Base-by-base conservation (phyloP, 2,329 filamentous ascomycete genomes). In the Xylariales sp. region DNA sequence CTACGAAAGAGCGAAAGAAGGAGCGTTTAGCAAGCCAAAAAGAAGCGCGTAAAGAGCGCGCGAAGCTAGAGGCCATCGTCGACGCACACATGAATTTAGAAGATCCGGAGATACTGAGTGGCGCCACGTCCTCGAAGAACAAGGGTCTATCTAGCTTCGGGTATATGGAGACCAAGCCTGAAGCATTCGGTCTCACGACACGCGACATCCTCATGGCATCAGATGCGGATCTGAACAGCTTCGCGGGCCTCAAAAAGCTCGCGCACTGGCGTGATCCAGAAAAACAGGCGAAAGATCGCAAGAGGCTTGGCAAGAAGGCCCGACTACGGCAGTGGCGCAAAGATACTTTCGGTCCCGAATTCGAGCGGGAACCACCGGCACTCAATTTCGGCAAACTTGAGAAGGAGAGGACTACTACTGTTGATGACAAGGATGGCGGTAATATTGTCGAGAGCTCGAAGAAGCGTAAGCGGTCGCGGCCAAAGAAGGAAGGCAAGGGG, bases 91-190 rank as follows among this genome's bases (percentile, higher is more conserved):
- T 97, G 74, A 88, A 93, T 71, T 85, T 97, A 65, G 90, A 93
- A 66, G 82, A 89, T 70, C 87, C 89, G 23, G 82, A 89, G 58
- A 85, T 88, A 61, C 86, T 87, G 52, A 77, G 82, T 32, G 81
- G 58, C 65, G 62, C 67, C 66, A 75, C 73, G 43, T 75, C 72
- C 32, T 75, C 72, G 28, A 69, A 68, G 60, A 68, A 67, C 32
- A 59, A 61, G 4, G 72, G 71, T 34, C 57, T 59, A 43, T 62
- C 73, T 63, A 87, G 86, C 36, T 99, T 99, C 88, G 91, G 93
- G 64, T 99, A 99, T 84, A 93, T 96, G 76, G 94, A 97, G 78
- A 97, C 95, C 1, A 97, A 93, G 0, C 95, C 96, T 0, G 91
- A 91, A 63, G 89, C 91, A 12, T 99, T 97, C 78, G 96, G 96